phyloP scores from a whole-genome alignment of 2,329 filamentous ascomycete genomes.

The Talaromyces rugulosus region DNA sequence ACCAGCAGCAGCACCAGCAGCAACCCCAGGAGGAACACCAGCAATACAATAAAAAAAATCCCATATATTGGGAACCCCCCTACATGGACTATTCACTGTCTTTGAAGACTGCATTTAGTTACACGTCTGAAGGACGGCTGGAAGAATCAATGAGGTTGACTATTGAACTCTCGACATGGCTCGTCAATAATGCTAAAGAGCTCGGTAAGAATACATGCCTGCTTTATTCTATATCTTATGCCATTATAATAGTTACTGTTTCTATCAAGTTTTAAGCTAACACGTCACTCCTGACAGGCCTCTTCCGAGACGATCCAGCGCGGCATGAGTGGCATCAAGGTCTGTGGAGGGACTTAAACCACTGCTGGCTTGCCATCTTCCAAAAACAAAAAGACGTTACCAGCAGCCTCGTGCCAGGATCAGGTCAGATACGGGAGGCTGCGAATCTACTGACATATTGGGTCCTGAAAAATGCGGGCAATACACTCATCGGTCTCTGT shows the following conservation, averaged over 20 bases:
- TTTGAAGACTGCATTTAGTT: slow-evolving; percentile 64
- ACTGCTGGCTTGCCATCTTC: slow-evolving; percentile 79
- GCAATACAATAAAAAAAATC: slow-evolving; percentile 33
- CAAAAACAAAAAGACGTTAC: slow-evolving; percentile 77
- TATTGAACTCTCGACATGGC: slow-evolving; percentile 61
- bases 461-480: slow-evolving; percentile 72
- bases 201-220: slow-evolving; percentile 54
- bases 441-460: slow-evolving; percentile 64
- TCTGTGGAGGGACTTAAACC: slow-evolving; percentile 92
- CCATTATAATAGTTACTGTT: background rate
- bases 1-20: background rate
- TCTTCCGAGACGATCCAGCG: slow-evolving; percentile 75
- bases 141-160: slow-evolving; percentile 56
- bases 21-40: slow-evolving; percentile 20
- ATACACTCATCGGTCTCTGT: slow-evolving; percentile 75
- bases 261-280: background rate
- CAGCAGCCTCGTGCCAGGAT: slow-evolving; percentile 43
- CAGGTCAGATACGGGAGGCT: slow-evolving; percentile 53
- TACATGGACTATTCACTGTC: slow-evolving; percentile 60
- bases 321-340: slow-evolving; percentile 72
- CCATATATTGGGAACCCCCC: slow-evolving; percentile 59
- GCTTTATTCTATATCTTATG: background rate
- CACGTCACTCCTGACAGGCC: slow-evolving; percentile 53
- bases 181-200: slow-evolving; percentile 61
- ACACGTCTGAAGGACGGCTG: slow-evolving; percentile 61